Evolutionary conservation across 1,284 basidiomycete species (phyloP), one percentile per base, ranked within the genome.

Genomic region (Moniliella sp.): DNA sequence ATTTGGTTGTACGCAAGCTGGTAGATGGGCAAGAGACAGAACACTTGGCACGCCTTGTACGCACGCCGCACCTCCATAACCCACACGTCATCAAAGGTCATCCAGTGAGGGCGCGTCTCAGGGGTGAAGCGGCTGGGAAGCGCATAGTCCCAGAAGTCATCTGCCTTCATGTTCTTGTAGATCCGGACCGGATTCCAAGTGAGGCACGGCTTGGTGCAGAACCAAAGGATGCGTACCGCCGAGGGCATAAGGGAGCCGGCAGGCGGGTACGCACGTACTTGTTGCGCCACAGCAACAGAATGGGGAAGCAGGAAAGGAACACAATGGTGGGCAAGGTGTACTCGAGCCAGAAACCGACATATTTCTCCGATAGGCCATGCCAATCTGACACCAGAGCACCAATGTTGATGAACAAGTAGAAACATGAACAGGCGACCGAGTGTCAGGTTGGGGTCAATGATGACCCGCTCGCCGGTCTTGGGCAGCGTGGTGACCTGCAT

Each of bases 51-150:
- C 5, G 82, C 82, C 60, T 78, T 79, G 62, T 82, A 62, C 2
- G 77, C 79, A 48, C 79, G 70, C 35, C 68, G 67, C 31, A 84
- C 72, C 56, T 86, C 81, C 34, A 81, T 77, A 10, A 86, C 78
- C 72, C 66, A 67, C 29, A 43, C 67, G n/a, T n/a, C 66, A 45
- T 67, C 65, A 52, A 60, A 67, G 4, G 51, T 63, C 52, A 65
- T 63, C 65, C 61, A 67, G 5, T 32, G 11, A 1, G 62, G 64
- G 7, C 21, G 7, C 27, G 48, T 50, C 30, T 51, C 40, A 13
- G 40, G 42, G 26, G n/a, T n/a, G 31, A 26, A 36, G 27, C 36
- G 41, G 78, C 33, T 58, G 47, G n/a, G 49, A 48, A 7, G 78
- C 2, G 68, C 76, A 27, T 50, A 64, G 33, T 81, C 75, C 80